Conservation (phyloP, 805 yeast species). For the Teunomyces pallodes region DNA sequence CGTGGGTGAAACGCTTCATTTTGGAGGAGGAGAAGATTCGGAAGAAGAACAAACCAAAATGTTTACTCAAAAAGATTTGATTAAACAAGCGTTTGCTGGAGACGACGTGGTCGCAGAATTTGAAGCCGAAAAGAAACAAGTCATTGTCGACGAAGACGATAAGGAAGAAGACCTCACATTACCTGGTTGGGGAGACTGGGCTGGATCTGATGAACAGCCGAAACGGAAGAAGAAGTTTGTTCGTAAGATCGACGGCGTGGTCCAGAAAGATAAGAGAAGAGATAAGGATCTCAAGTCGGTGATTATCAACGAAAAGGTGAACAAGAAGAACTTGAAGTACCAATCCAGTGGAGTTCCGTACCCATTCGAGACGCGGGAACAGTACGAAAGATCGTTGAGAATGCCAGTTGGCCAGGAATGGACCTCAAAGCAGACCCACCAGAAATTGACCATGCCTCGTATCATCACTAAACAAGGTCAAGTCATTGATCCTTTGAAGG, state of each 20-base stretch:
- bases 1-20: constrained; percentile 52
- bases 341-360: constrained; percentile 89
- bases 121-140: constrained; percentile 67
- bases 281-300: constrained; percentile 79
- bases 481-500: constrained; percentile 87
- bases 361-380: constrained; percentile 91
- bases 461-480: constrained; percentile 83
- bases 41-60: constrained; percentile 42
- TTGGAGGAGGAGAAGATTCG: constrained; percentile 49
- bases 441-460: constrained; percentile 83
- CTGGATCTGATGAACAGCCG: constrained; percentile 51
- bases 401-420: constrained; percentile 98
- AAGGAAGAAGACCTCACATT: constrained; percentile 78
- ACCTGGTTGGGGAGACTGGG: constrained; percentile 99
- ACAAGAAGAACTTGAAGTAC: constrained; percentile 82
- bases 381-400: constrained; percentile 88
- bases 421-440: constrained; percentile 86
- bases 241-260: constrained; percentile 75
- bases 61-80: constrained; percentile 79
- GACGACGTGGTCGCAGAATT: constrained; percentile 89
- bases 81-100: constrained; percentile 94
- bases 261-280: constrained; percentile 64
- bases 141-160: constrained; percentile 77
- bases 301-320: constrained; percentile 82
- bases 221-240: constrained; percentile 61